Conservation (phyloP, 2,329 filamentous ascomycete genomes). For the Arthroderma sp. region DNA sequence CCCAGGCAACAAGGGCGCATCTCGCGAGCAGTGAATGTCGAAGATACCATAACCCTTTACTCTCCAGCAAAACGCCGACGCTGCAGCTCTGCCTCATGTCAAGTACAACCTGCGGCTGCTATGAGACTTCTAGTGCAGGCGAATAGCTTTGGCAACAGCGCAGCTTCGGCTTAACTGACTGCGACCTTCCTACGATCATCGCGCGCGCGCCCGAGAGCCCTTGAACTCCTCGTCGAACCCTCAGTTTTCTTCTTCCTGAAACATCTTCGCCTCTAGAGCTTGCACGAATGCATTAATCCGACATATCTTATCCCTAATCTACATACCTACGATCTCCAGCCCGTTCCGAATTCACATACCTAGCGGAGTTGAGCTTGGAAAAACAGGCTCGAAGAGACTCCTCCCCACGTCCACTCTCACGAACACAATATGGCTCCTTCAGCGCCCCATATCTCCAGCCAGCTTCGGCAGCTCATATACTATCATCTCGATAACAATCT, state of each 20-base stretch:
- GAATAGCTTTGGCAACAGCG: conserved; percentile 1
- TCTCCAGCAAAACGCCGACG: not conserved
- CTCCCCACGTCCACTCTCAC: not conserved
- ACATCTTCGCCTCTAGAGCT: not conserved
- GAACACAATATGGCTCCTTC: conserved; percentile 42
- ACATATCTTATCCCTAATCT: not conserved
- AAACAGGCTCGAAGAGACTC: not conserved
- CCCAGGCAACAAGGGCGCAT: not conserved
- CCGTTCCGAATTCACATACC: not conserved
- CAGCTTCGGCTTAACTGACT: not conserved
- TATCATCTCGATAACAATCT: conserved; percentile 81
- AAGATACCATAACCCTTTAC: not conserved
- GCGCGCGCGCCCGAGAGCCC: not conserved
- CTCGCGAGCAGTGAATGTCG: not conserved
- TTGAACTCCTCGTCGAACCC: not conserved
- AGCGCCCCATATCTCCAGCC: conserved; percentile 44
- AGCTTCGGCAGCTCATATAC: conserved; percentile 55
- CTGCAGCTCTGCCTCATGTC: not conserved
- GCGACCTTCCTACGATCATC: not conserved
- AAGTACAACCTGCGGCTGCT: not conserved
- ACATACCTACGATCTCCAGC: not conserved
- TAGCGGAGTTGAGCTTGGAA: too few relatives aligned
- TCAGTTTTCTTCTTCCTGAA: not conserved
- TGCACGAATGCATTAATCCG: not conserved
- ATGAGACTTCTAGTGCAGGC: not conserved